Conservation (phyloP, 2,329 filamentous ascomycete genomes). For the Cladophialophora exuberans region DNA sequence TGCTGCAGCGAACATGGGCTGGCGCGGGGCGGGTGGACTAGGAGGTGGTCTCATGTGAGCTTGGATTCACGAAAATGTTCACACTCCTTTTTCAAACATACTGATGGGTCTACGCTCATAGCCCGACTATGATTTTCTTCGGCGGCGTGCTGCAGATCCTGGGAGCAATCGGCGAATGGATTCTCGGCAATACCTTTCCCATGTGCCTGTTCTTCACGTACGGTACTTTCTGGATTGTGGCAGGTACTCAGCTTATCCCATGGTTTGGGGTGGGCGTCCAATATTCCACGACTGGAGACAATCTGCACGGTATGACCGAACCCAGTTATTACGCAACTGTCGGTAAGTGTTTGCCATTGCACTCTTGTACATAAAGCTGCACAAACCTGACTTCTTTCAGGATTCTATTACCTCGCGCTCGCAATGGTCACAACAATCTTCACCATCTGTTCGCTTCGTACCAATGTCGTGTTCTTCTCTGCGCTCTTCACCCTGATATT, state of each 20-base stretch:
- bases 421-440: conserved; percentile 18
- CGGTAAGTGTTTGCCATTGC: neutral
- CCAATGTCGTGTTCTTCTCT: conserved; percentile 68
- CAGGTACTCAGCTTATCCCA: conserved; percentile 13
- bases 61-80: neutral
- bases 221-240: conserved; percentile 54
- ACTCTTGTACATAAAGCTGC: neutral
- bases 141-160: conserved; percentile 38
- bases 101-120: conserved; percentile 34
- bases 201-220: conserved; percentile 56
- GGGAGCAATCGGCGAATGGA: conserved; percentile 37
- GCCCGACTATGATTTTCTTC: conserved; percentile 37
- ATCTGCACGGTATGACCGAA: conserved; percentile 11
- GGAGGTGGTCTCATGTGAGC: conserved; percentile 33
- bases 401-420: conserved; percentile 20
- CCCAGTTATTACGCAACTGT: conserved; percentile 20
- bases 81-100: neutral
- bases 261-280: conserved; percentile 16
- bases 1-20: conserved; percentile 48
- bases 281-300: conserved; percentile 12
- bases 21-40: conserved; percentile 57
- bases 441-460: conserved; percentile 57
- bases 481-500: conserved; percentile 19
- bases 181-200: conserved; percentile 54
- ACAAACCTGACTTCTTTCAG: neutral